Percentiles rank a stretch among this genome's conserved stretches.
Conservation (phyloP, 805 yeast genomes). For the Myxozyma monticola region DNA sequence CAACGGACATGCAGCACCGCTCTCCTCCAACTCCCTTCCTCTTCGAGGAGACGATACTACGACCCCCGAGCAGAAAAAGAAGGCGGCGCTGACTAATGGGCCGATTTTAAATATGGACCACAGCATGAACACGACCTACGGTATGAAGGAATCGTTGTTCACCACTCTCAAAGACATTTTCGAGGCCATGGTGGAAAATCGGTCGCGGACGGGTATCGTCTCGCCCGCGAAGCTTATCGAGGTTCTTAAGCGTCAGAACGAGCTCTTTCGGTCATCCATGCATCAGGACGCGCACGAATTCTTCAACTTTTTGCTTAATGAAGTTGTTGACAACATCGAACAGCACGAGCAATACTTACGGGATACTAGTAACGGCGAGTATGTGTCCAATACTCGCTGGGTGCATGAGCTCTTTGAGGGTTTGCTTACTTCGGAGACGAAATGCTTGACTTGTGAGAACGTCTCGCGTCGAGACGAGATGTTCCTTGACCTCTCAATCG, state of each 20-base stretch:
- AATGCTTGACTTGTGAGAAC: conserved; percentile 86
- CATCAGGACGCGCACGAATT: conserved; percentile 99
- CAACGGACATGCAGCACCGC: neutral
- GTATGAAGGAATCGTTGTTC: conserved; percentile 52
- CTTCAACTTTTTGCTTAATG: conserved; percentile 81
- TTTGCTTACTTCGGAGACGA: conserved; percentile 77
- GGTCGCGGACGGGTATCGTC: conserved; percentile 73
- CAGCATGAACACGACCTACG: conserved; percentile 54
- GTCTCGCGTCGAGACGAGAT: conserved; percentile 79
- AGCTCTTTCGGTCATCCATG: conserved; percentile 83
- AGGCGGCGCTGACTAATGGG: conserved; percentile 46
- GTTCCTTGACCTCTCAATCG: conserved; percentile 84
- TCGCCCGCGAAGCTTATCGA: conserved; percentile 76
- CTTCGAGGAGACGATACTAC: conserved; percentile 20
- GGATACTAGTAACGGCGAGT: conserved; percentile 9
- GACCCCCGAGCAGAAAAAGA: conserved; percentile 29
- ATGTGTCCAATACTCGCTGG: conserved; percentile 40
- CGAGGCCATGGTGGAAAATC: conserved; percentile 76
- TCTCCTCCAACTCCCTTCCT: conserved; percentile 9
- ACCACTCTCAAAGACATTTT: conserved; percentile 80
- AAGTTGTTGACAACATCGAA: conserved; percentile 54
- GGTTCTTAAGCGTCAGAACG: conserved; percentile 77
- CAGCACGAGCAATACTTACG: conserved; percentile 30
- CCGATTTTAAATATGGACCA: conserved; percentile 63
- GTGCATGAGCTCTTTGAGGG: conserved; percentile 83